These are phyloP conservation scores for Glarea lozoyensis DNA, from an alignment of 495 filamentous ascomycete species.

Conservation along the genomic window DNA sequence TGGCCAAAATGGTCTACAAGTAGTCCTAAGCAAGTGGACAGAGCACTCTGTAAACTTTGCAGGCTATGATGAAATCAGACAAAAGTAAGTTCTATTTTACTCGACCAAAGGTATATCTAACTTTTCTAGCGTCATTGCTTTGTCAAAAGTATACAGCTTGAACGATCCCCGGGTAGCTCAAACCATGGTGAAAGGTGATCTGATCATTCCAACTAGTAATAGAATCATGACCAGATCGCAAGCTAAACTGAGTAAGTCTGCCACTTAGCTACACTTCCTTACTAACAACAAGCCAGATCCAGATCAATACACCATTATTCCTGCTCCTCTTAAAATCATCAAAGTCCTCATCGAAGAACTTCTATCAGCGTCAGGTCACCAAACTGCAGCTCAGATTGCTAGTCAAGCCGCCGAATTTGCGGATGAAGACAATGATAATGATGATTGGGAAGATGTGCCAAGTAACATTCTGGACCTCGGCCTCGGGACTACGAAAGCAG, in stretches of 20 bases:
- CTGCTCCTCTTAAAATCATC: slow-evolving; percentile 85
- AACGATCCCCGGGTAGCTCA: slow-evolving; percentile 72
- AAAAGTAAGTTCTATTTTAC: slow-evolving; percentile 55
- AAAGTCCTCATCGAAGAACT: slow-evolving; percentile 94
- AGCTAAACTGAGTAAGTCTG: slow-evolving; percentile 55
- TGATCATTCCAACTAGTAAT: slow-evolving; percentile 70
- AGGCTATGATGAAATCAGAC: slow-evolving; percentile 91
- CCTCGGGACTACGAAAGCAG: slow-evolving; percentile 53
- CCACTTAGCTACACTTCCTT: background rate
- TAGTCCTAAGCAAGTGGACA: slow-evolving; percentile 90
- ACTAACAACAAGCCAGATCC: slow-evolving; percentile 49
- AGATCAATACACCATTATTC: slow-evolving; percentile 80
- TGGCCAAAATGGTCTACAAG: slow-evolving; percentile 65
- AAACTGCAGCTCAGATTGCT: slow-evolving; percentile 35
- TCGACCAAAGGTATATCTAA: slow-evolving; percentile 25
- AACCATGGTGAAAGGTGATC: slow-evolving; percentile 82
- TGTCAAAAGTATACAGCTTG: slow-evolving; percentile 80
- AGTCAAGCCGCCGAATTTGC: slow-evolving; percentile 45
- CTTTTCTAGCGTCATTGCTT: slow-evolving; percentile 63
- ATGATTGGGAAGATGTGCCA: slow-evolving; percentile 88
- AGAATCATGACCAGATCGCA: slow-evolving; percentile 91
- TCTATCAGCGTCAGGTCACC: slow-evolving; percentile 44
- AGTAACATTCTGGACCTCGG: slow-evolving; percentile 65
- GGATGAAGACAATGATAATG: slow-evolving; percentile 54
- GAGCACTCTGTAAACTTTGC: slow-evolving; percentile 94